Base-by-base conservation (phyloP, 2,329 filamentous ascomycete species). In the Hirsutella minnesotensis region DNA sequence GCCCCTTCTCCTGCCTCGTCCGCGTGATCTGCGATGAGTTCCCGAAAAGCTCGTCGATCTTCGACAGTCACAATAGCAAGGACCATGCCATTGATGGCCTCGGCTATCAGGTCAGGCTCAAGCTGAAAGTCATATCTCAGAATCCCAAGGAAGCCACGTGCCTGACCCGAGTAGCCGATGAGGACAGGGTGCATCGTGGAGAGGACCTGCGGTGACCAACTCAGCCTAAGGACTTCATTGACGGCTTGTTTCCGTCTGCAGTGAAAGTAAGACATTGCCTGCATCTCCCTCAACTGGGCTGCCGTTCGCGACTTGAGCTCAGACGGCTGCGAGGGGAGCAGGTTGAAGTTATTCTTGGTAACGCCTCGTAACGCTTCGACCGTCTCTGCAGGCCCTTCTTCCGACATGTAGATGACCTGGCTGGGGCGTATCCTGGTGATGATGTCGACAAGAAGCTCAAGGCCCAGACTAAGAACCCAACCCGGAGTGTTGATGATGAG, bases 191-290 rank as follows among this genome's bases (percentile, higher is more conserved):
- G 58, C 8, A 72, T 51, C 0, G 66, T 62, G 1, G 75, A 75
- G 9, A 89, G 60, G 0, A 82, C 73, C 0, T 62, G 65, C 0
- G 67, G 46, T 41, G 71, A 63, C 74, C 79, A 85, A 37, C 55
- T 58, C 18, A 60, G 39, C 5, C 46, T 48, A 18, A 8, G 33
- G 8, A 12, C 18, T 18, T 22, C 40, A 15, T 40, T 20, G 10
- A n/a, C 20, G n/a, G 27, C 18, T 29, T 20, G 4, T 8, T 31
- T 34, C n/a, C 15, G 15, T n/a, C 35, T 33, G 12, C 44, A 49
- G 55, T 90, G 86, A 53, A 90, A 86, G 52, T 89, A 90, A 0
- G 83, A 81, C 70, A 87, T 80, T n/a, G 72, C 77, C 51, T 88
- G 83, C 81, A 90, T 87, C 5, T 73, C 72, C 40, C 83, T 68